These are phyloP conservation scores for Aegilops longissima DNA, from an alignment of 176 grass and related monocot genomes.

Conservation along the genomic window DNA sequence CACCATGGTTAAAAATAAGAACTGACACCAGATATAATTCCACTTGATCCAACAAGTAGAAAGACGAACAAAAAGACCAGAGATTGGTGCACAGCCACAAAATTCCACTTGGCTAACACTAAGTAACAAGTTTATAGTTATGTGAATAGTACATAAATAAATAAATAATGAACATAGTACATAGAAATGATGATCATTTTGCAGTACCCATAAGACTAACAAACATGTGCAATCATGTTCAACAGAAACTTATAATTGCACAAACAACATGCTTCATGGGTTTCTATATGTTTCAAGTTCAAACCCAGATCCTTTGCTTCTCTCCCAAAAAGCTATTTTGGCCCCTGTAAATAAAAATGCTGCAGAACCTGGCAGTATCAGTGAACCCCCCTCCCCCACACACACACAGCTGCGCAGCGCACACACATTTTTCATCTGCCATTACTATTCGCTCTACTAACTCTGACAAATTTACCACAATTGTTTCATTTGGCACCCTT, in stretches of 20 bases:
- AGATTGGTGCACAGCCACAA: not conserved
- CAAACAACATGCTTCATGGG: not conserved
- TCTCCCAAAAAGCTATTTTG: not conserved
- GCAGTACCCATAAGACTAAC: not conserved
- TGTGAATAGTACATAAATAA: not conserved
- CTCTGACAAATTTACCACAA: not conserved
- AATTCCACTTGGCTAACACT: not conserved
- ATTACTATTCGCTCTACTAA: not conserved
- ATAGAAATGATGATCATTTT: not conserved
- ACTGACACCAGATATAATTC: not conserved
- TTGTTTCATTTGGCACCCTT: not conserved
- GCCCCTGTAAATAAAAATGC: not conserved
- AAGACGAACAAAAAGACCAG: not conserved
- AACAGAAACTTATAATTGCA: not conserved
- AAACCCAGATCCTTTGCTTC: not conserved
- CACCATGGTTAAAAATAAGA: not conserved
- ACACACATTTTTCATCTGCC: not conserved
- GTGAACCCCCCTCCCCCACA: too few species aligned
- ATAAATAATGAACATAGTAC: not conserved
- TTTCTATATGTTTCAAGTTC: not conserved
- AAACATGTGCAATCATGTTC: not conserved
- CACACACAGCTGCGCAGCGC: too few species aligned
- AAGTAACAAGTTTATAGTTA: slow-evolving; percentile 7
- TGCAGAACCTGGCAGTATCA: too few species aligned
- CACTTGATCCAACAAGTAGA: not conserved